These are phyloP conservation scores for Silene coronaria DNA, from an alignment of 179 eudicot genomes.

Conservation along the genomic window DNA sequence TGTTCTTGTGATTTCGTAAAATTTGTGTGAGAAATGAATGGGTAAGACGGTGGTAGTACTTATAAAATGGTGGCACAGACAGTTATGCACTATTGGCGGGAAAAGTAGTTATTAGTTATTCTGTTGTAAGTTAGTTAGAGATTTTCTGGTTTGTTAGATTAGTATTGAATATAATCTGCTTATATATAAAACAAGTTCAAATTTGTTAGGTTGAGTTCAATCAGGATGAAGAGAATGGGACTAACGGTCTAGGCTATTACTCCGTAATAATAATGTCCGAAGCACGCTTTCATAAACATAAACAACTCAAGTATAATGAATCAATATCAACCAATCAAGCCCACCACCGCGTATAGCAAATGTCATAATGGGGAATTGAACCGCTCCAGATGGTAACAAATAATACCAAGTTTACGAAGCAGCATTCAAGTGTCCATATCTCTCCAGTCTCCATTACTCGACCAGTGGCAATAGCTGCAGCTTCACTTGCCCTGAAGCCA, in stretches of 20 bases:
- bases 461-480: conserved; percentile 87
- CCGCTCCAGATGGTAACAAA: background rate
- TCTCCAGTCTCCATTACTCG: conserved; percentile 86
- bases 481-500: conserved; percentile 98
- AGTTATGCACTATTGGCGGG: background rate
- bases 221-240: background rate
- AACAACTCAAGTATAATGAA: too few species aligned
- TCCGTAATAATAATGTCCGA: background rate
- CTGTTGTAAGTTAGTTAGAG: background rate
- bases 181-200: too few species aligned
- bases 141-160: background rate
- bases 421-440: conserved; percentile 48
- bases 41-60: too few species aligned
- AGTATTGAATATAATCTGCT: too few species aligned
- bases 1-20: background rate
- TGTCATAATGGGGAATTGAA: background rate
- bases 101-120: background rate
- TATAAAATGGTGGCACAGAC: background rate
- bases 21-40: background rate
- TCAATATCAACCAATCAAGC: background rate
- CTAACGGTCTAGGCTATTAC: too few species aligned
- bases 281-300: too few species aligned
- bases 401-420: conserved; percentile 24
- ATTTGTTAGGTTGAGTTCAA: background rate
- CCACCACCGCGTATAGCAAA: background rate